phyloP scores from a whole-genome alignment of 2,329 filamentous ascomycete genomes.

The Cladosporium colombiae region DNA sequence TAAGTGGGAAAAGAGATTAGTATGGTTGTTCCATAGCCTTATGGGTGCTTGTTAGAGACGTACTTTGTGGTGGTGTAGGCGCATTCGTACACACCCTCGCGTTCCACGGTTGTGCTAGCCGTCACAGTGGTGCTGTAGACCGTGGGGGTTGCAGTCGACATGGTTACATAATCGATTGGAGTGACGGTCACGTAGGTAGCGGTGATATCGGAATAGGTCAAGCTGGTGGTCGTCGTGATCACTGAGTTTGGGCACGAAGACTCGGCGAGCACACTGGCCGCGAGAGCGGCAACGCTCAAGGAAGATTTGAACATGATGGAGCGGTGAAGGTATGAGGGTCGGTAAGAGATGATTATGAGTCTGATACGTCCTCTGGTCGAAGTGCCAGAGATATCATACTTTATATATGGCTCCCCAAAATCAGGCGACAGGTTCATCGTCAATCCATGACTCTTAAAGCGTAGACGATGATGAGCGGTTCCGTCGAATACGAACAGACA shows the following conservation, averaged over 20 bases:
- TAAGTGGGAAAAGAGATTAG: no score
- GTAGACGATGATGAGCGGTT: background rate
- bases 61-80: no score
- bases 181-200: no score
- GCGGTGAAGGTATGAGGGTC: background rate
- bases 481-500: constrained; percentile 7
- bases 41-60: no score
- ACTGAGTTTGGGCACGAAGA: background rate
- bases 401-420: background rate
- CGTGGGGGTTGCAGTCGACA: no score
- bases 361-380: background rate
- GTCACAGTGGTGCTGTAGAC: no score
- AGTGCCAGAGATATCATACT: background rate
- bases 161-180: no score
- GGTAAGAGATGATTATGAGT: background rate
- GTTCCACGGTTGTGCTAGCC: no score
- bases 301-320: background rate
- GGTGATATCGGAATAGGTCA: background rate
- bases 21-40: no score
- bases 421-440: background rate
- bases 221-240: background rate
- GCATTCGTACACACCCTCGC: no score
- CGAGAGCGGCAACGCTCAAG: background rate
- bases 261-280: background rate
- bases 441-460: background rate